phyloP scores from a whole-genome alignment of 2,329 filamentous ascomycete species.

The Fonsecaea erecta region DNA sequence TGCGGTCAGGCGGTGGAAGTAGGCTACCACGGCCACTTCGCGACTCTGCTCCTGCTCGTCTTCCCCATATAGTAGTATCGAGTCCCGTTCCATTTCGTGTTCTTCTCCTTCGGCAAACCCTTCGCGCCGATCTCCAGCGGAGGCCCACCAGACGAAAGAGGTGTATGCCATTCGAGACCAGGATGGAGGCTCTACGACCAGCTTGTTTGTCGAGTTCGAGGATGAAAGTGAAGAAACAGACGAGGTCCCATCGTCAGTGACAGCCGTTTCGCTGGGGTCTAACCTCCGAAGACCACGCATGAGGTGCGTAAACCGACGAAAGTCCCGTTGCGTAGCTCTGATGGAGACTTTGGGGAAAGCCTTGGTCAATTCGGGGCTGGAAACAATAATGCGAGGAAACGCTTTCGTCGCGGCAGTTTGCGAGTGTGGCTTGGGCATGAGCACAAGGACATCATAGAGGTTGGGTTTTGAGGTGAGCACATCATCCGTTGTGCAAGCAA shows the following conservation, averaged over 20 bases:
- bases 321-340: constrained; percentile 87
- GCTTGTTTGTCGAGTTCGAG: constrained; percentile 47
- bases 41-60: constrained; percentile 44
- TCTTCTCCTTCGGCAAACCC: constrained; percentile 60
- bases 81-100: constrained; percentile 52
- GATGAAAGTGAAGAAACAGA: constrained; percentile 41
- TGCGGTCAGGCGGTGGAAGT: constrained; percentile 55
- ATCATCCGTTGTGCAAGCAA: constrained; percentile 94
- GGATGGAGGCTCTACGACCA: constrained; percentile 60
- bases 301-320: constrained; percentile 76
- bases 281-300: constrained; percentile 60
- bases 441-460: constrained; percentile 88
- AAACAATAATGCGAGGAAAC: constrained; percentile 76
- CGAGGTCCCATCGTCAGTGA: constrained; percentile 46
- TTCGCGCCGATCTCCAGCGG: constrained; percentile 63
- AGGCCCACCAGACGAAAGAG: constrained; percentile 71
- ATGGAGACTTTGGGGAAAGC: constrained; percentile 64
- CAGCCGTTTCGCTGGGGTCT: constrained; percentile 29
- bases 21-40: constrained; percentile 55
- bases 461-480: constrained; percentile 84
- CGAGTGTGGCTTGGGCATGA: constrained; percentile 68
- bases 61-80: constrained; percentile 46
- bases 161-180: constrained; percentile 66
- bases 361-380: constrained; percentile 39
- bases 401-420: constrained; percentile 60